Conservation (phyloP, 805 yeast species). For the Wickerhamiella azyma region DNA sequence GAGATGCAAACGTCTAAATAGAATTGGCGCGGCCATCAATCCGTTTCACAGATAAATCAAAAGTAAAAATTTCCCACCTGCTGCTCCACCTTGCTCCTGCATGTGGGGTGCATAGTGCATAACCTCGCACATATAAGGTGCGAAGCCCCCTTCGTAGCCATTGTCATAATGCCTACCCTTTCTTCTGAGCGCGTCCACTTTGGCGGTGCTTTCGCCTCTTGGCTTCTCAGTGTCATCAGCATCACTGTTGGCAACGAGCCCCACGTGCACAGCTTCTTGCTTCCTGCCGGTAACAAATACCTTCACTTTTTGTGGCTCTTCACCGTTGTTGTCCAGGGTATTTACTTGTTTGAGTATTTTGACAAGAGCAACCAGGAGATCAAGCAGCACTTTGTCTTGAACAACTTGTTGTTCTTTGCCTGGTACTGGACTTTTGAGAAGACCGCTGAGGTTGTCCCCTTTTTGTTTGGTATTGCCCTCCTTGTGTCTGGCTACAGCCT, state of each 20-base stretch:
- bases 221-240: conserved; percentile 4
- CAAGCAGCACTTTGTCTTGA: conserved; percentile 49
- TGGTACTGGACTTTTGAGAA: conserved; percentile 53
- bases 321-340: conserved; percentile 38
- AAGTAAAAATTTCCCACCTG: background rate
- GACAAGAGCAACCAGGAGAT: conserved; percentile 20
- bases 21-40: background rate
- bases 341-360: conserved; percentile 24
- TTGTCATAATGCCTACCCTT: background rate
- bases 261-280: background rate
- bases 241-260: conserved; percentile 1
- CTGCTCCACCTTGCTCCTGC: background rate
- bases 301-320: conserved; percentile 44
- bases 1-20: background rate
- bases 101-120: background rate
- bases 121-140: background rate
- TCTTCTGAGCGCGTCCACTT: background rate
- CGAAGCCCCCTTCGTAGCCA: background rate
- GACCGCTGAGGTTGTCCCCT: conserved; percentile 44
- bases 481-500: conserved; percentile 43
- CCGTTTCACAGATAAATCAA: background rate
- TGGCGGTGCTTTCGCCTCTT: background rate
- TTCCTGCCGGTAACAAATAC: background rate
- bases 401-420: conserved; percentile 43
- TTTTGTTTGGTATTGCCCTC: conserved; percentile 42